A percentile compares a stretch with the other conserved stretches of the same genome.
These are phyloP conservation scores for Cytospora schulzeri DNA, from an alignment of 2,329 filamentous ascomycete genomes.

Conservation along the genomic window DNA sequence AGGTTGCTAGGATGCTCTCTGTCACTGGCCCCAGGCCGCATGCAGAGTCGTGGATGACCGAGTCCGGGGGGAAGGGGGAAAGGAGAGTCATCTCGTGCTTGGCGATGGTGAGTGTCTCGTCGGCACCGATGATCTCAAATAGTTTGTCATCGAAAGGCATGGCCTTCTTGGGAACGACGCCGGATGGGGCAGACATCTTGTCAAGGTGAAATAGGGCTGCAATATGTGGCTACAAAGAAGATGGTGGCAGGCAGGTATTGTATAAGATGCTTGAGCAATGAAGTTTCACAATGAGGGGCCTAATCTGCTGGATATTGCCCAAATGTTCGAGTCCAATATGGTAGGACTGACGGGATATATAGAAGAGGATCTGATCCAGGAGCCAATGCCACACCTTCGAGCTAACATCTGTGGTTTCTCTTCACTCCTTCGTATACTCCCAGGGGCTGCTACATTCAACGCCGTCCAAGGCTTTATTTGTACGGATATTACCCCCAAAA, in stretches of 20 bases:
- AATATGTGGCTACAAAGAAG: neutral
- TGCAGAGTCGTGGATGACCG: conserved; percentile 27
- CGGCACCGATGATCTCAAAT: conserved; percentile 18
- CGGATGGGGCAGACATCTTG: neutral
- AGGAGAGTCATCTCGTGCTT: conserved; percentile 26
- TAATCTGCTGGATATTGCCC: neutral
- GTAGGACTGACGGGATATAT: too few species aligned
- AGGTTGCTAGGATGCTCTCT: too few species aligned
- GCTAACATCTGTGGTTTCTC: too few species aligned
- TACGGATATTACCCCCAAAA: too few species aligned
- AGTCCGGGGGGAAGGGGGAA: conserved; percentile 19
- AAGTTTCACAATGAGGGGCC: neutral
- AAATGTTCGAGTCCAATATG: too few species aligned
- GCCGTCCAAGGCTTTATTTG: neutral
- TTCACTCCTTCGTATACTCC: too few species aligned
- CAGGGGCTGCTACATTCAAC: too few species aligned
- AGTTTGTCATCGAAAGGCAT: conserved; percentile 14
- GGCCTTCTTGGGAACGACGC: neutral
- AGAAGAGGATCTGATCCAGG: too few species aligned
- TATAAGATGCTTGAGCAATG: neutral
- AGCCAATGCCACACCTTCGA: too few species aligned
- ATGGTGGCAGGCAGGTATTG: neutral
- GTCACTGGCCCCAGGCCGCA: too few species aligned
- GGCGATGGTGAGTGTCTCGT: conserved; percentile 23
- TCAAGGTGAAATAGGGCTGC: neutral